phyloP scores from a whole-genome alignment of 2,329 filamentous ascomycete species.

The Apiospora sp. region DNA sequence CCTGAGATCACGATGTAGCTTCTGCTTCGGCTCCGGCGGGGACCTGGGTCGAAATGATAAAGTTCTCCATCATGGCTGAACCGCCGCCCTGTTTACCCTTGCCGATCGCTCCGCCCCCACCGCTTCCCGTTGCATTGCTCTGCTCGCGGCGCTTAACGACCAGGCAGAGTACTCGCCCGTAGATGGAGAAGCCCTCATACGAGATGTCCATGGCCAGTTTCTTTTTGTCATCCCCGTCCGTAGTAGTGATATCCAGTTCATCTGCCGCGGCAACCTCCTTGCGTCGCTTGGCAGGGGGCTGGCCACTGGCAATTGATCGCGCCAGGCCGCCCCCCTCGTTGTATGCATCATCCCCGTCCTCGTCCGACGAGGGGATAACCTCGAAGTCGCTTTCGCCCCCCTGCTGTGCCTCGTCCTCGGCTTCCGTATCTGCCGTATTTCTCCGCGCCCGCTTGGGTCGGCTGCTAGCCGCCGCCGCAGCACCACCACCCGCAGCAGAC shows the following conservation, averaged over 20 bases:
- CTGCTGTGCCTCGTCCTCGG: constrained; percentile 33
- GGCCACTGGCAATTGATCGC: constrained; percentile 40
- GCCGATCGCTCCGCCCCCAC: constrained; percentile 37
- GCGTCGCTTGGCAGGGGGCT: constrained; percentile 55
- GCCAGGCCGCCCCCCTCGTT: constrained; percentile 38
- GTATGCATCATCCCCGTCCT: constrained; percentile 34
- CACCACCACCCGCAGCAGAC: constrained; percentile 38
- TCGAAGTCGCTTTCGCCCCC: constrained; percentile 42
- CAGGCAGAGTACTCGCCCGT: constrained; percentile 89
- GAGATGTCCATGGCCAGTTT: constrained; percentile 85
- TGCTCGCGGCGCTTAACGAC: constrained; percentile 80
- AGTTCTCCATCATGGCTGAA: constrained; percentile 82
- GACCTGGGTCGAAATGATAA: constrained; percentile 82
- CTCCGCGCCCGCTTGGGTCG: constrained; percentile 43
- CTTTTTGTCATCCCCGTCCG: constrained; percentile 77
- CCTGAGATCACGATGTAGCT: constrained; percentile 13
- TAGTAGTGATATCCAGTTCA: constrained; percentile 21
- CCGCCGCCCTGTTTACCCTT: constrained; percentile 47
- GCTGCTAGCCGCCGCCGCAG: constrained; percentile 34
- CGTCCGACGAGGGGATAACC: constrained; percentile 46
- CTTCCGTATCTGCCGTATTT: constrained; percentile 36
- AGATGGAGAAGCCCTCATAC: constrained; percentile 96
- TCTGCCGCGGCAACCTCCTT: constrained; percentile 46
- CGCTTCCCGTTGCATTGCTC: constrained; percentile 40
- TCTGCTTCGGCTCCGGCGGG: constrained; percentile 45